These are phyloP conservation scores for Entonaema liquescens DNA, from an alignment of 495 filamentous ascomycete genomes.

Conservation along the genomic window DNA sequence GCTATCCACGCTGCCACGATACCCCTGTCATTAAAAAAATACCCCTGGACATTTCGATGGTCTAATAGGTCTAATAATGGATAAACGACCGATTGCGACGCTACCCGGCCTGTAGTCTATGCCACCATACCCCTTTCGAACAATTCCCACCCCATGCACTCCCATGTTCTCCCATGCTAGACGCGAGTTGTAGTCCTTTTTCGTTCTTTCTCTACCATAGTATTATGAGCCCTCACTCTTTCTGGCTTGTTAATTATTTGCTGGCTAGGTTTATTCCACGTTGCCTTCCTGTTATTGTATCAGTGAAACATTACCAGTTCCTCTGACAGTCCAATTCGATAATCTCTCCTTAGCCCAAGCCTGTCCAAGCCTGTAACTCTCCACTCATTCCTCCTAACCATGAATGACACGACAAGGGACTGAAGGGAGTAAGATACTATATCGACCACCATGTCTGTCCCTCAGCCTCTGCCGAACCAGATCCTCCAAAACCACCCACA, in stretches of 20 bases:
- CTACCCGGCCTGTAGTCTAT: slow-evolving; percentile 27
- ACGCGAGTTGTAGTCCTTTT: slow-evolving; percentile 32
- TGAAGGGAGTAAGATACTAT: slow-evolving; percentile 33
- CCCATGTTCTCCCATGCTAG: slow-evolving; percentile 7
- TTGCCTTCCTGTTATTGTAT: slow-evolving; percentile 29
- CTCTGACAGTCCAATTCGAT: slow-evolving; percentile 30
- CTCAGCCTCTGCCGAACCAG: slow-evolving; percentile 23
- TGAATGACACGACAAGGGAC: slow-evolving; percentile 33
- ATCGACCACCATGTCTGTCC: slow-evolving; percentile 39
- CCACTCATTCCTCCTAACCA: slow-evolving; percentile 36
- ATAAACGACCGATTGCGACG: slow-evolving; percentile 41
- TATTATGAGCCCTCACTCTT: slow-evolving; percentile 18
- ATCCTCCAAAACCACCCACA: slow-evolving; percentile 33
- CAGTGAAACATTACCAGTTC: slow-evolving; percentile 41
- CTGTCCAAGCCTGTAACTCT: slow-evolving; percentile 27
- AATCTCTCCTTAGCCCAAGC: slow-evolving; percentile 37
- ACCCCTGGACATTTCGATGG: slow-evolving; percentile 21
- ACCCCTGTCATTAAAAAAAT: no score
- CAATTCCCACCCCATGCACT: not conserved
- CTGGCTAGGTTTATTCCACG: slow-evolving; percentile 19
- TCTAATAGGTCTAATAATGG: slow-evolving; percentile 42
- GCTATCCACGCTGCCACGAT: not conserved
- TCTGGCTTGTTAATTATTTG: slow-evolving; percentile 21
- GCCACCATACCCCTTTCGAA: slow-evolving; percentile 42
- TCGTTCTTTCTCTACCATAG: slow-evolving; percentile 35